phyloP scores from a whole-genome alignment of 352 stramenopile genomes.

The Phytophthora brassicae region DNA sequence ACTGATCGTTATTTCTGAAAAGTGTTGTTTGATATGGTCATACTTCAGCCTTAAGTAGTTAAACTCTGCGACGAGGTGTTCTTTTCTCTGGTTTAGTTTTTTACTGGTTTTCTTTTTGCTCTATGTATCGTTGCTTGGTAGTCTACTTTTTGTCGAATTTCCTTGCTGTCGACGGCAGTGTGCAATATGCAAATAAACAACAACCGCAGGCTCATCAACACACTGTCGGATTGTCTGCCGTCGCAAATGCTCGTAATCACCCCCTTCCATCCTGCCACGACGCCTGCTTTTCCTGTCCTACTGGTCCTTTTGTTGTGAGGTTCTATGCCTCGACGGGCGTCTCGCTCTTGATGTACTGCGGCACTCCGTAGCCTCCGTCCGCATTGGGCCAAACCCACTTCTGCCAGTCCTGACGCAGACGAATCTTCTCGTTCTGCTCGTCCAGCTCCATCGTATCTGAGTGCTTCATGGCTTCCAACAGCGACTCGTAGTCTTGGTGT shows the following conservation, averaged over 20 bases:
- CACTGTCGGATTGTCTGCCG: neutral
- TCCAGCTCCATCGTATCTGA: constrained; percentile 80
- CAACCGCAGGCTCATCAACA: constrained; percentile 4
- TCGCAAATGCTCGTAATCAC: constrained; percentile 2
- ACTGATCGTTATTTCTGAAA: no score
- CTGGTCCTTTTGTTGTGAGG: neutral
- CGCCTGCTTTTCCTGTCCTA: neutral
- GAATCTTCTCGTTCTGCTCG: constrained; percentile 90
- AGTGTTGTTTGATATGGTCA: no score
- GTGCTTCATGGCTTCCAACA: constrained; percentile 70
- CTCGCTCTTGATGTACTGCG: constrained; percentile 83
- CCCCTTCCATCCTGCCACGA: neutral
- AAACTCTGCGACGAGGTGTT: no score
- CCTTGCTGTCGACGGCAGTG: constrained; percentile 17
- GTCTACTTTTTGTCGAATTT: constrained; percentile 33
- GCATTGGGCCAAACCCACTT: constrained; percentile 90
- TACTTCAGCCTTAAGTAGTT: no score
- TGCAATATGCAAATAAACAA: constrained; percentile 29
- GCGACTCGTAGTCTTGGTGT: constrained; percentile 83
- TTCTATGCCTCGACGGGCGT: constrained; percentile 35
- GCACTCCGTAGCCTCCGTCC: constrained; percentile 85
- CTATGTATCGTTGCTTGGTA: constrained; percentile 37
- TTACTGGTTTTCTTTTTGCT: constrained; percentile 19
- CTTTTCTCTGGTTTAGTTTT: constrained; percentile 25
- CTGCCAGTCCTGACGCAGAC: constrained; percentile 82